A percentile compares a stretch with the other conserved stretches of the same genome.
These are phyloP conservation scores for Colletotrichum siamense DNA, from an alignment of 2,329 filamentous ascomycete genomes.

Conservation along the genomic window DNA sequence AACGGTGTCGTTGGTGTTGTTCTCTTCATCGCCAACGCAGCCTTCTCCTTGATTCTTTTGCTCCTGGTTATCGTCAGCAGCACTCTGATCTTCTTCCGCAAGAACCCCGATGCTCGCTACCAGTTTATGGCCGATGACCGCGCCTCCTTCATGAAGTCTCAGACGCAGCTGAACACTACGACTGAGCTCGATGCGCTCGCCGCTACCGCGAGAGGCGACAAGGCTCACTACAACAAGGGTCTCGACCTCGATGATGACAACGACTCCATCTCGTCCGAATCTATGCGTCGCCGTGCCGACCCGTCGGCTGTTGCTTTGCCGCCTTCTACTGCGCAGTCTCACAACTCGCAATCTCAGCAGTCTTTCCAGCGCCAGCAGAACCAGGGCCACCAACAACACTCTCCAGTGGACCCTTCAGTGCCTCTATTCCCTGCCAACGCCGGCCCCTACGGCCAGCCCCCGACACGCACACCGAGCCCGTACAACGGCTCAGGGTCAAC, in stretches of 20 bases:
- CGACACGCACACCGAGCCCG: constrained; percentile 40
- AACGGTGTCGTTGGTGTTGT: constrained; percentile 88
- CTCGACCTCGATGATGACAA: constrained; percentile 48
- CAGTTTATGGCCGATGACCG: constrained; percentile 97
- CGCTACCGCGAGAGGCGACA: constrained; percentile 85
- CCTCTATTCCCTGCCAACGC: constrained; percentile 46
- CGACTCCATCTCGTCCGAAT: constrained; percentile 44
- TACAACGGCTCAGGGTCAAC: constrained; percentile 35
- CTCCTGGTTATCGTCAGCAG: constrained; percentile 75
- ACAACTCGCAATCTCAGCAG: constrained; percentile 25
- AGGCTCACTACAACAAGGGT: constrained; percentile 46
- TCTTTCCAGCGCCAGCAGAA: constrained; percentile 27
- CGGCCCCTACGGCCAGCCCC: constrained; percentile 24
- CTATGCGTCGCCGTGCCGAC: constrained; percentile 40
- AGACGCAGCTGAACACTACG: constrained; percentile 76
- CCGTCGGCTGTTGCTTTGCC: constrained; percentile 26
- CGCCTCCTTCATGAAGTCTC: constrained; percentile 96
- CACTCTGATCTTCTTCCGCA: constrained; percentile 77
- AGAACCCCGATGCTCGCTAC: constrained; percentile 94
- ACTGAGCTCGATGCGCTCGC: constrained; percentile 91
- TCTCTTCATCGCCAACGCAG: constrained; percentile 87
- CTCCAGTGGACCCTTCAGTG: constrained; percentile 47
- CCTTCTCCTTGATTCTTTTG: constrained; percentile 81
- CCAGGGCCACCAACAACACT: constrained; percentile 34
- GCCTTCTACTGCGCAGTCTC: constrained; percentile 26